Conservation (phyloP, 352 stramenopile genomes). For the Aphanomyces cochlioides region DNA sequence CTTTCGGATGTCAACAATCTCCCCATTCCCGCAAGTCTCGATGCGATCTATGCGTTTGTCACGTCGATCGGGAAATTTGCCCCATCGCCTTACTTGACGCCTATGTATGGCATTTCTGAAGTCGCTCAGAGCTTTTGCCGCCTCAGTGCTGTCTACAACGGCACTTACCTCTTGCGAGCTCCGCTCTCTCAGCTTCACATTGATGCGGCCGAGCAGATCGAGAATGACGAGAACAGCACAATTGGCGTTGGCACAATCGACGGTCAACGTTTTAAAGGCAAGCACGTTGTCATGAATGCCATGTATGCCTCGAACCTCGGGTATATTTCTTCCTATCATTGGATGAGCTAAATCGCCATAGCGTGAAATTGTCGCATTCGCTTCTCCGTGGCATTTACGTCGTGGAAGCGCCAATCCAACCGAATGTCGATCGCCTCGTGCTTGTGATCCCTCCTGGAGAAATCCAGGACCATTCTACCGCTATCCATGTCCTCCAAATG, state of each 20-base stretch:
- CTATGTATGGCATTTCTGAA: conserved; percentile 83
- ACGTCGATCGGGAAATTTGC: conserved; percentile 83
- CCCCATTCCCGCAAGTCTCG: conserved; percentile 46
- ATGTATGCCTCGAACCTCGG: conserved; percentile 43
- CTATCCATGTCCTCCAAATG: conserved; percentile 69
- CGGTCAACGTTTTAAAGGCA: conserved; percentile 42
- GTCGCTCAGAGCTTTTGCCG: conserved; percentile 86
- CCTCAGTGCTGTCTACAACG: conserved; percentile 79
- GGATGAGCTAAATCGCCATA: background rate
- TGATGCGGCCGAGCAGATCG: conserved; percentile 39
- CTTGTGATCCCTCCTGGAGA: conserved; percentile 66
- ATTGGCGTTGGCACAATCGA: conserved; percentile 31
- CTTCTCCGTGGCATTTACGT: conserved; percentile 62
- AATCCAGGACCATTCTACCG: conserved; percentile 52
- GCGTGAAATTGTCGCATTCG: background rate
- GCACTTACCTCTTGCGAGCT: conserved; percentile 76
- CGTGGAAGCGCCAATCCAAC: conserved; percentile 42
- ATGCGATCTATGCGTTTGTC: conserved; percentile 57
- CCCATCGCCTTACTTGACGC: conserved; percentile 74
- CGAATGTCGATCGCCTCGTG: conserved; percentile 49
- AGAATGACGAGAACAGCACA: conserved; percentile 41
- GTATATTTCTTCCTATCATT: conserved; percentile 13
- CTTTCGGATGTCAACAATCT: conserved; percentile 39
- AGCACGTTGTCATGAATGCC: conserved; percentile 59
- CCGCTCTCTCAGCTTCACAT: conserved; percentile 40